Conservation (phyloP, 805 yeast genomes). For the Yamadazyma olivae region DNA sequence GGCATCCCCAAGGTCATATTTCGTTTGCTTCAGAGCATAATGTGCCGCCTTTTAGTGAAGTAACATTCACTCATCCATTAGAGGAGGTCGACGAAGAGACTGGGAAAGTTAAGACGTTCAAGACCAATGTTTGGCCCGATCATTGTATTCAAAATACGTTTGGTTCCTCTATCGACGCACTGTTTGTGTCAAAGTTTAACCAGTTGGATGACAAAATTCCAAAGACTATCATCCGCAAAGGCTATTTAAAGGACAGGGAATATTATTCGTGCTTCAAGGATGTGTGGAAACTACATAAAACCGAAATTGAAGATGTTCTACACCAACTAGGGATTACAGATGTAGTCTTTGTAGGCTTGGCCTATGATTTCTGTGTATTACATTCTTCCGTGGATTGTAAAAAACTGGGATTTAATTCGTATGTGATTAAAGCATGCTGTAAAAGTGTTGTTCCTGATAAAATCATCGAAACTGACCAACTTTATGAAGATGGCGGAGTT, state of each 20-base stretch:
- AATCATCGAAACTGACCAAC: constrained; percentile 27
- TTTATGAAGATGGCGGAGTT: constrained; percentile 34
- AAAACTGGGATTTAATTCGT: constrained; percentile 57
- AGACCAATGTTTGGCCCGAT: constrained; percentile 78
- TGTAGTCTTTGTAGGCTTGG: constrained; percentile 77
- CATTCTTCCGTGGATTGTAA: constrained; percentile 72
- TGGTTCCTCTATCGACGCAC: constrained; percentile 64
- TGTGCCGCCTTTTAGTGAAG: constrained; percentile 47
- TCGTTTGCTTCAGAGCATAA: constrained; percentile 77
- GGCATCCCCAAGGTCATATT: constrained; percentile 80
- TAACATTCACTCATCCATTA: constrained; percentile 51
- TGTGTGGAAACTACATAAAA: constrained; percentile 67
- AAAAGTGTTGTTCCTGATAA: constrained; percentile 52
- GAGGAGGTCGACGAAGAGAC: constrained; percentile 18
- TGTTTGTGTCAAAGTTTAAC: constrained; percentile 37
- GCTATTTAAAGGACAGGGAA: constrained; percentile 68
- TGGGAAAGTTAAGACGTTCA: constrained; percentile 23
- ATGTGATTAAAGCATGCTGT: constrained; percentile 55
- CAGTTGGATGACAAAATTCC: constrained; percentile 27
- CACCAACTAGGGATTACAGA: constrained; percentile 46
- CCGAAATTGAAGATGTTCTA: constrained; percentile 58
- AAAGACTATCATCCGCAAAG: constrained; percentile 58
- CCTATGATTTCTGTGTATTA: constrained; percentile 83
- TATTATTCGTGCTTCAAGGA: constrained; percentile 87
- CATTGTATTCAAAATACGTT: constrained; percentile 75